A percentile compares a stretch with the other conserved stretches of the same genome.
Evolutionary conservation across 2,329 filamentous ascomycete genomes (phyloP).

Genomic region (Ophiostoma australiae): DNA sequence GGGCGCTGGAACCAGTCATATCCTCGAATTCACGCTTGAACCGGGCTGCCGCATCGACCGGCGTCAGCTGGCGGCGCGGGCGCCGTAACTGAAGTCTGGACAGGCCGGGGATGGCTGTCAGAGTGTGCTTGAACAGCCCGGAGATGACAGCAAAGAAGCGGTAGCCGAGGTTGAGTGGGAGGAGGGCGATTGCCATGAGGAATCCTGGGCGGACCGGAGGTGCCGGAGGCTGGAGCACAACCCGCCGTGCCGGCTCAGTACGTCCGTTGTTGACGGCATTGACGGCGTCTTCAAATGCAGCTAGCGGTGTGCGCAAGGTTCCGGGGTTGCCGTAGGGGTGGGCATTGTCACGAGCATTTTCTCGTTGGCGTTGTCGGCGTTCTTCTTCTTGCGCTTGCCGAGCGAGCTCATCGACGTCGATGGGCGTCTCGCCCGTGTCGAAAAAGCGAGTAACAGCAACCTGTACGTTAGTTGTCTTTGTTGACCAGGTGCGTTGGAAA

Average conservation of each 20-base stretch:
- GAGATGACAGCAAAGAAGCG: constrained; percentile 64
- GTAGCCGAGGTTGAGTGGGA: constrained; percentile 76
- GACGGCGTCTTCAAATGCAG: background rate
- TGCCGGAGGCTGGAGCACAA: constrained; percentile 71
- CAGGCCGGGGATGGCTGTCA: constrained; percentile 71
- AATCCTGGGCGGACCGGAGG: constrained; percentile 64
- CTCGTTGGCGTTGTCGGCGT: background rate
- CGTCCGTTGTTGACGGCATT: constrained; percentile 25
- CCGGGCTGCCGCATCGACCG: constrained; percentile 79
- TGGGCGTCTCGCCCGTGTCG: constrained; percentile 43
- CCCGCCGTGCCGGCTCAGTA: constrained; percentile 70
- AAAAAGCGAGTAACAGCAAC: constrained; percentile 98
- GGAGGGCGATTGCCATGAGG: constrained; percentile 70
- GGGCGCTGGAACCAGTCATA: constrained; percentile 67
- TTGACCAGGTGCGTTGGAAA: too few relatives aligned
- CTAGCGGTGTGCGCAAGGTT: background rate
- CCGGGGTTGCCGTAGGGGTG: constrained; percentile 14
- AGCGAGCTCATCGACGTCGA: constrained; percentile 59
- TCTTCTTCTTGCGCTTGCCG: constrained; percentile 2
- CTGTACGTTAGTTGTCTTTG: constrained; percentile 40
- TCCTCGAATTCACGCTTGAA: constrained; percentile 95
- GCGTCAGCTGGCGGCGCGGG: constrained; percentile 65
- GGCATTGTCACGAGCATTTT: constrained; percentile 24
- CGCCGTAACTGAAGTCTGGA: constrained; percentile 55
- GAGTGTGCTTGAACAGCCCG: constrained; percentile 68